Conservation (phyloP, 129 eudicot genomes). For the Oenanthe sinensis region DNA sequence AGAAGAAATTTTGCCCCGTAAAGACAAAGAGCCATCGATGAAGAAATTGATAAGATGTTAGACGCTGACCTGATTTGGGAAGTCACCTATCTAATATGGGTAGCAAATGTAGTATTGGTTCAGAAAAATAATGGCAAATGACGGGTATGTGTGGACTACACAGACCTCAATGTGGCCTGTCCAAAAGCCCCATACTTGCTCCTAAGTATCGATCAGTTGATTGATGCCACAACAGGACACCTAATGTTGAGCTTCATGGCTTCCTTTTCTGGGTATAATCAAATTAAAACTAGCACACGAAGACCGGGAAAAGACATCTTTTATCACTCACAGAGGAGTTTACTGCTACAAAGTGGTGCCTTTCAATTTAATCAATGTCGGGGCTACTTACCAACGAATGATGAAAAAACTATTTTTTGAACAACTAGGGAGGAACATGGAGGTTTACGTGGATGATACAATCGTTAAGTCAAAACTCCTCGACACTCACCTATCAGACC, state of each 20-base stretch:
- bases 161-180: not conserved
- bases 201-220: not conserved
- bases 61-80: not conserved
- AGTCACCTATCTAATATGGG: not conserved
- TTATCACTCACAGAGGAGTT: too few relatives aligned
- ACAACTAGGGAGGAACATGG: too few relatives aligned
- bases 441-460: too few relatives aligned
- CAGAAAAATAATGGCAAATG: not conserved
- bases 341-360: too few relatives aligned
- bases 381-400: too few relatives aligned
- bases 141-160: not conserved
- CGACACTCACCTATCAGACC: too few relatives aligned
- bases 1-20: not conserved
- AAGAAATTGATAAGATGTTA: not conserved
- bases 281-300: too few relatives aligned
- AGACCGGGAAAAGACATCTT: not conserved
- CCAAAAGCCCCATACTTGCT: not conserved
- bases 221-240: not conserved
- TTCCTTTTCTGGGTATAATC: not conserved
- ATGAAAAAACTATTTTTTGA: too few relatives aligned
- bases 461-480: too few relatives aligned
- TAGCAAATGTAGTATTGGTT: slow-evolving; percentile 1
- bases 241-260: not conserved
- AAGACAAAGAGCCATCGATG: not conserved
- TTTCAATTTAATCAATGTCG: too few relatives aligned